Conservation (phyloP, 306 rosid genomes). For the Chamaecrista fasciculata region DNA sequence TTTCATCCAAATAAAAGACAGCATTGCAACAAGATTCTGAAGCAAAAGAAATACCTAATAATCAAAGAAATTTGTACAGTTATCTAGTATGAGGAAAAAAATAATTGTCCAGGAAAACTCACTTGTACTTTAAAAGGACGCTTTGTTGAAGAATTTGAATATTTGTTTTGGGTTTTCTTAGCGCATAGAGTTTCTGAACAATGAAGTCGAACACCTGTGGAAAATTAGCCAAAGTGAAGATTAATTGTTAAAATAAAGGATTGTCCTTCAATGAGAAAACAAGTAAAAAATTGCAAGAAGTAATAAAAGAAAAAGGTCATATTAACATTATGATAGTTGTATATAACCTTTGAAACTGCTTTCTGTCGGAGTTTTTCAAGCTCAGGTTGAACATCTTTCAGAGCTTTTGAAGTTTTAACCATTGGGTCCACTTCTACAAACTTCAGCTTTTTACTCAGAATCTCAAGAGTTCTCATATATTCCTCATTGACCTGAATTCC, state of each 20-base stretch:
- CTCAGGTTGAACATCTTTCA: conserved; percentile 95
- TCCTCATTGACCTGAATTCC: conserved; percentile 86
- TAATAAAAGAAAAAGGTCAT: neutral
- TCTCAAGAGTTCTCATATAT: conserved; percentile 90
- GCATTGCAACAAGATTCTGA: neutral
- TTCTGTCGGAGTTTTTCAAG: conserved; percentile 94
- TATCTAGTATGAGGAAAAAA: neutral
- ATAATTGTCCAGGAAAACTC: conserved; percentile 36
- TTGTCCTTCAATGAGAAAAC: neutral
- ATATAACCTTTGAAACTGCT: conserved; percentile 88
- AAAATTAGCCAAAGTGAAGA: conserved; percentile 30
- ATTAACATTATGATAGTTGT: neutral
- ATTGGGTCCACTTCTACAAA: conserved; percentile 81
- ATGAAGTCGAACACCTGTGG: conserved; percentile 85
- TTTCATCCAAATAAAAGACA: conserved; percentile 18
- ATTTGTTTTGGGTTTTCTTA: conserved; percentile 97
- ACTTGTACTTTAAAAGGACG: conserved; percentile 96
- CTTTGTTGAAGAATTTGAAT: conserved; percentile 97
- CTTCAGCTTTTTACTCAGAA: conserved; percentile 84
- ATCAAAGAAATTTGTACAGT: neutral
- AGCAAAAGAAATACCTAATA: conserved; percentile 1
- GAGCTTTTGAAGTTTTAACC: conserved; percentile 90
- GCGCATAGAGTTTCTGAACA: conserved; percentile 94
- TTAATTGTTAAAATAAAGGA: conserved; percentile 11
- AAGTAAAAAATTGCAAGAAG: neutral